phyloP scores from a whole-genome alignment of 805 yeast species.

The Saccharomycopsis oosterbeekiorum region DNA sequence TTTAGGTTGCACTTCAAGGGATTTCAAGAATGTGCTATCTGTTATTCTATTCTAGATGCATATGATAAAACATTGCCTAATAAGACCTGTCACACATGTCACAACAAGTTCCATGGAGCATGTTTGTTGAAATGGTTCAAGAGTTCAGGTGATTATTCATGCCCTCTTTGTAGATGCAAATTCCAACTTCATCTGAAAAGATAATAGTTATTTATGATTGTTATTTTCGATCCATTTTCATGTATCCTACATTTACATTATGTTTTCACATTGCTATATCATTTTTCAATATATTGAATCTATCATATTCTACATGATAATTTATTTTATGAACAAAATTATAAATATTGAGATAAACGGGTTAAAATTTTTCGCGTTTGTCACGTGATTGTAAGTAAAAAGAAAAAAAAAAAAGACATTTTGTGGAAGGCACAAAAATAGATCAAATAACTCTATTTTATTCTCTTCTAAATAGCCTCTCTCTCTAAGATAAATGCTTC shows the following conservation, averaged over 20 bases:
- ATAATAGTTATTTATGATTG: not conserved
- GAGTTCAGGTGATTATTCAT: constrained; percentile 83
- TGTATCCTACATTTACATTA: not conserved
- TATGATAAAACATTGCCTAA: constrained; percentile 87
- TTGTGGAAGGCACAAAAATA: not conserved
- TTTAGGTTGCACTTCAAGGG: constrained; percentile 83
- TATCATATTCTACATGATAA: no score
- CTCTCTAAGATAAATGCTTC: not conserved
- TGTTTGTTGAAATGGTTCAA: constrained; percentile 97
- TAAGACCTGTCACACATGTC: constrained; percentile 81
- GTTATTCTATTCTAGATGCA: constrained; percentile 80
- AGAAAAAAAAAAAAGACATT: not conserved
- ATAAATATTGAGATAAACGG: no score
- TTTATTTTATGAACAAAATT: not conserved
- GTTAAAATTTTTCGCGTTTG: no score
- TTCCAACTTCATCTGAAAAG: constrained; percentile 28
- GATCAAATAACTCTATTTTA: not conserved
- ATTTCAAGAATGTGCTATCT: constrained; percentile 93
- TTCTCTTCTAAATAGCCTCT: not conserved
- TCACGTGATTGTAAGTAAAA: not conserved
- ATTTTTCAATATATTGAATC: no score
- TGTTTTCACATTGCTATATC: not conserved
- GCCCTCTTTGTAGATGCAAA: constrained; percentile 83
- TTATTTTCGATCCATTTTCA: not conserved
- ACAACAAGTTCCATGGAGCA: constrained; percentile 89